Conservation (phyloP, 805 yeast species). For the Nakazawaea ishiwadae region DNA sequence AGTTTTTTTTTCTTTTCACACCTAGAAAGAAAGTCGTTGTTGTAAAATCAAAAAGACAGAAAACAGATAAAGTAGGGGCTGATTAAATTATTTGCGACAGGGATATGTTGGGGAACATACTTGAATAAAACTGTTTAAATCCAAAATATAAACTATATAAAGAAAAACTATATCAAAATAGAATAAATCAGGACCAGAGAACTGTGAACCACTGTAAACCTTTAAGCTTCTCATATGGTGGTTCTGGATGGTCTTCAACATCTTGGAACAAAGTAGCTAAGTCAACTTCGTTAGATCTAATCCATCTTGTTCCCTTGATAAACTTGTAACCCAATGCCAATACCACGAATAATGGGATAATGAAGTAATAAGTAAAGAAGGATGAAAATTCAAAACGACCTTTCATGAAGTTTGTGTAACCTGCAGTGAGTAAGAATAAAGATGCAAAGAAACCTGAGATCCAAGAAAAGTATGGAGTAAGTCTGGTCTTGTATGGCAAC, state of each 20-base stretch:
- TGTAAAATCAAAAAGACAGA: too few relatives aligned
- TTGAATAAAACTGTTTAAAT: too few relatives aligned
- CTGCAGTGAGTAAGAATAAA: constrained; percentile 29
- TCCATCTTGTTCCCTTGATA: constrained; percentile 36
- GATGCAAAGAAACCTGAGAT: constrained; percentile 23
- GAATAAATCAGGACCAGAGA: constrained; percentile 17
- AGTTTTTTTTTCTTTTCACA: too few relatives aligned
- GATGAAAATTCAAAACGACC: constrained; percentile 24
- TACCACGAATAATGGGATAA: constrained; percentile 32
- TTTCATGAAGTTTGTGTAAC: constrained; percentile 29
- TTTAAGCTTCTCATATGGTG: constrained; percentile 19
- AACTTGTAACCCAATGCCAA: constrained; percentile 30
- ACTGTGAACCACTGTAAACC: constrained; percentile 20
- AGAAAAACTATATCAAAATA: too few relatives aligned
- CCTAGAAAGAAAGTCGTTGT: too few relatives aligned
- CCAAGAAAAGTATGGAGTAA: constrained; percentile 65
- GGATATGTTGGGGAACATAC: too few relatives aligned
- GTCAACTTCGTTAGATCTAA: constrained; percentile 22
- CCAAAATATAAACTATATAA: too few relatives aligned
- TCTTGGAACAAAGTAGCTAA: constrained; percentile 24
- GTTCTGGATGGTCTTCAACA: constrained; percentile 26
- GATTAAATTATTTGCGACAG: too few relatives aligned
- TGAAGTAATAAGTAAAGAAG: constrained; percentile 27
- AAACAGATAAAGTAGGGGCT: too few relatives aligned
- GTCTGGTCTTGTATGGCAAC: constrained; percentile 66